Evolutionary conservation across 2,329 filamentous ascomycete genomes (phyloP).

Genomic region (Pseudogymnoascus sp.): DNA sequence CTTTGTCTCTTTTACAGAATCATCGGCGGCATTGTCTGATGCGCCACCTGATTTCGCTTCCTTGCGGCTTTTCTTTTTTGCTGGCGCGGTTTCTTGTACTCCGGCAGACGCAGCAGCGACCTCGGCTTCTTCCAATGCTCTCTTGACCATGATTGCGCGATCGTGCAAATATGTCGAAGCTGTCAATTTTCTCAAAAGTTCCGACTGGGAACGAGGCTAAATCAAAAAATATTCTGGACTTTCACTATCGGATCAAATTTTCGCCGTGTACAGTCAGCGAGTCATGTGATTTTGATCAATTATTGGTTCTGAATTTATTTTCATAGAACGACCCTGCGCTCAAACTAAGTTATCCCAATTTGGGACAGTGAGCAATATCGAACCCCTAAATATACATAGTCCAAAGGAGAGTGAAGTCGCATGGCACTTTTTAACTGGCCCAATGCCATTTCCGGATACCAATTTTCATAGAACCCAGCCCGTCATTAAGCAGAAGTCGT

Average conservation of each 20-base stretch:
- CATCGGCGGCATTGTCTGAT: constrained; percentile 23
- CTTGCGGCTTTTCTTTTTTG: constrained; percentile 24
- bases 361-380: constrained; percentile 5
- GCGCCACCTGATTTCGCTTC: constrained; percentile 19
- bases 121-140: constrained; percentile 24
- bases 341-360: constrained; percentile 7
- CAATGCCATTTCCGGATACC: background rate
- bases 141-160: constrained; percentile 24
- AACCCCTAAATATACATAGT: constrained; percentile 7
- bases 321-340: background rate
- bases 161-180: constrained; percentile 7
- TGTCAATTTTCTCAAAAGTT: constrained; percentile 6
- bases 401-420: constrained; percentile 1
- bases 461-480: constrained; percentile 6
- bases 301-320: constrained; percentile 6
- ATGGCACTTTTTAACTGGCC: background rate
- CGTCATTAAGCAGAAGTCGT: background rate
- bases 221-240: constrained; percentile 4
- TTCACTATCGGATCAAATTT: constrained; percentile 6
- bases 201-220: background rate
- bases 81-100: constrained; percentile 8
- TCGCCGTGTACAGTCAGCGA: constrained; percentile 1
- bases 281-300: background rate
- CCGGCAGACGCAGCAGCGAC: constrained; percentile 12
- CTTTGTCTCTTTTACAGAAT: constrained; percentile 26